Percentiles rank a stretch among this genome's conserved stretches.
Evolutionary conservation across 257 asterid genomes (phyloP).

Genomic region (Plantago elongata): DNA sequence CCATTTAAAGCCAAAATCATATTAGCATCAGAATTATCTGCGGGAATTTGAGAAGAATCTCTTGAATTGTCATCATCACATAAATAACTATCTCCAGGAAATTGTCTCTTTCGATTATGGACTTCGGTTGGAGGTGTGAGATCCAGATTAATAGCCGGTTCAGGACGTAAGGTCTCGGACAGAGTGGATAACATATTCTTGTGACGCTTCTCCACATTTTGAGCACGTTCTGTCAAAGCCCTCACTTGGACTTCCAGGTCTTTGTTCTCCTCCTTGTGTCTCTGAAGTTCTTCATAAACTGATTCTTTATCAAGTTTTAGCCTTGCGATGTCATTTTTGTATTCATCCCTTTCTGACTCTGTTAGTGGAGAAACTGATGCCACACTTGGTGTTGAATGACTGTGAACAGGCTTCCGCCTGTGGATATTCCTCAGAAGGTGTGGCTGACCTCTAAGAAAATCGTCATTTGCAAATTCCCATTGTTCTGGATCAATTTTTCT

Average conservation of each 20-base stretch:
- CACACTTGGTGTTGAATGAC: slow-evolving; percentile 64
- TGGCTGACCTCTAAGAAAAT: slow-evolving; percentile 67
- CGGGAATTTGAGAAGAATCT: slow-evolving; percentile 31
- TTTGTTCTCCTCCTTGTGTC: slow-evolving; percentile 49
- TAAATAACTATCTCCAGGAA: slow-evolving; percentile 42
- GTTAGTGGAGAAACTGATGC: slow-evolving; percentile 38
- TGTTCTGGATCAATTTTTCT: slow-evolving; percentile 85
- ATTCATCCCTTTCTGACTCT: slow-evolving; percentile 64
- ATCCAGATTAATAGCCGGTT: slow-evolving; percentile 37
- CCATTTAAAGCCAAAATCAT: slow-evolving; percentile 37
- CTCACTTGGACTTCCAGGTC: slow-evolving; percentile 40
- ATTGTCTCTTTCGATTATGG: slow-evolving; percentile 63
- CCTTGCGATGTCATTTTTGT: slow-evolving; percentile 55
- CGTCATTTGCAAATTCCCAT: slow-evolving; percentile 91
- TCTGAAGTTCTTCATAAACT: slow-evolving; percentile 44
- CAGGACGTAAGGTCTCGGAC: slow-evolving; percentile 34
- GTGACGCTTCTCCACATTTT: slow-evolving; percentile 40
- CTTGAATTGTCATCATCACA: slow-evolving; percentile 35
- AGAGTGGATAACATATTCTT: slow-evolving; percentile 49
- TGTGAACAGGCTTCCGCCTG: slow-evolving; percentile 90
- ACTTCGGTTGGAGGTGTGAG: slow-evolving; percentile 36
- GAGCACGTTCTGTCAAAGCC: slow-evolving; percentile 40
- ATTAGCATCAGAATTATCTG: slow-evolving; percentile 36
- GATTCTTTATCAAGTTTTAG: slow-evolving; percentile 52
- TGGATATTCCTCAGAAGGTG: slow-evolving; percentile 73